Conservation (phyloP, 176 grass and related monocot species). For the Bonia amplexicaulis region DNA sequence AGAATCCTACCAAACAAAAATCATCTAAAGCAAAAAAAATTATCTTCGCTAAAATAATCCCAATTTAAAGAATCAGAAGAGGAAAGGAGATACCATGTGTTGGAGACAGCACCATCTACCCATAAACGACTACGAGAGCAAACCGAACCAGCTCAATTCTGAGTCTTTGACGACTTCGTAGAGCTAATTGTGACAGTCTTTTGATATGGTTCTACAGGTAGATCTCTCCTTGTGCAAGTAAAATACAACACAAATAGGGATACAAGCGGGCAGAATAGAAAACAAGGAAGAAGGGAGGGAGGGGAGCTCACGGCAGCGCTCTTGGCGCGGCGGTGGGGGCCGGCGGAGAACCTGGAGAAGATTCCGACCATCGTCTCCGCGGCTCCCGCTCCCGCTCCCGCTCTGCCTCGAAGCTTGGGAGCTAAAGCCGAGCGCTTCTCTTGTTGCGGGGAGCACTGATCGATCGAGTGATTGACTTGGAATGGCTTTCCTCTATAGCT, state of each 20-base stretch:
- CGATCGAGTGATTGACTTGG: slow-evolving; percentile 7
- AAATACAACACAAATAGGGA: slow-evolving; percentile 31
- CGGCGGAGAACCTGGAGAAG: slow-evolving; percentile 64
- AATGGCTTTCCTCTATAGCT: background rate
- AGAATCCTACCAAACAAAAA: background rate
- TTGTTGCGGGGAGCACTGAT: slow-evolving; percentile 4
- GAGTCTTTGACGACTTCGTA: background rate
- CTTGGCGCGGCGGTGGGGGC: slow-evolving; percentile 69
- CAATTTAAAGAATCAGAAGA: slow-evolving; percentile 14
- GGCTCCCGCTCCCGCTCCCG: background rate
- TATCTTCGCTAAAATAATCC: background rate
- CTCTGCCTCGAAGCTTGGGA: slow-evolving; percentile 2
- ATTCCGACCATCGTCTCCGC: slow-evolving; percentile 64
- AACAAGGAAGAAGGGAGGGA: background rate
- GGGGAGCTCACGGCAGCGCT: slow-evolving; percentile 52
- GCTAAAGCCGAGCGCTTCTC: background rate
- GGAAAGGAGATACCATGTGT: slow-evolving; percentile 17
- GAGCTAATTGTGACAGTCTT: slow-evolving; percentile 20
- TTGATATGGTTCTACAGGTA: background rate
- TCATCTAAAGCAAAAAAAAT: background rate
- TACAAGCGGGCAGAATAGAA: background rate
- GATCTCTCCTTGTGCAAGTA: slow-evolving; percentile 55
- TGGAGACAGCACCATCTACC: slow-evolving; percentile 33
- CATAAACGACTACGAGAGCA: slow-evolving; percentile 20
- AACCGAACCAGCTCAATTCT: slow-evolving; percentile 16